phyloP scores from a whole-genome alignment of 768 basidiomycete genomes.

The Lyophyllum atratum region DNA sequence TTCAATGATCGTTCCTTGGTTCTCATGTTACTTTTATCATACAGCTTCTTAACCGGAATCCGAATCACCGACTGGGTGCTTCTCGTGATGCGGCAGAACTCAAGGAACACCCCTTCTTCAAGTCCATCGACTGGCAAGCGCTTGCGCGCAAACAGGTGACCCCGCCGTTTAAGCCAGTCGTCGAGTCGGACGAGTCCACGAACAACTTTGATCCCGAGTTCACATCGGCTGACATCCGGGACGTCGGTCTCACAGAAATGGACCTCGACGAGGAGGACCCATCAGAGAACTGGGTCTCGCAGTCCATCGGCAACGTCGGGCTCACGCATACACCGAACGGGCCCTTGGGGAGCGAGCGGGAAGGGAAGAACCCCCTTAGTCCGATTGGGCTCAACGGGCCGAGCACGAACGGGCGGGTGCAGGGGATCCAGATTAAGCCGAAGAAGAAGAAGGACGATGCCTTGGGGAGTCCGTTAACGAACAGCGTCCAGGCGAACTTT shows the following conservation, averaged over 20 bases:
- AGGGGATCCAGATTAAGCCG: constrained; percentile 56
- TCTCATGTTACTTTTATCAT: constrained; percentile 3
- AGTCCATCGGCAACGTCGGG: constrained; percentile 40
- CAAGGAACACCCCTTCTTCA: constrained; percentile 96
- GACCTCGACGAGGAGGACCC: constrained; percentile 65
- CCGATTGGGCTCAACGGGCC: constrained; percentile 21
- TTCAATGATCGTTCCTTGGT: constrained; percentile 17
- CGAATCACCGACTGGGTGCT: constrained; percentile 95
- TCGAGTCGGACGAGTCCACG: constrained; percentile 98
- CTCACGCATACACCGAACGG: constrained; percentile 70
- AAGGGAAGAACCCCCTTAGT: constrained; percentile 18
- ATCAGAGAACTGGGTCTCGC: constrained; percentile 67
- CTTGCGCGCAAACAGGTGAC: constrained; percentile 87
- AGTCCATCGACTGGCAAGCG: constrained; percentile 87
- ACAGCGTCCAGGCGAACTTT: constrained; percentile 95
- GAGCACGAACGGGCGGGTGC: constrained; percentile 18
- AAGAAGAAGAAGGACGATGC: constrained; percentile 47
- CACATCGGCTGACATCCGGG: constrained; percentile 86
- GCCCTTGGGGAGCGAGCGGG: constrained; percentile 66
- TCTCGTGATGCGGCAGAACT: constrained; percentile 89
- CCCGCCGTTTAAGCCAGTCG: constrained; percentile 96
- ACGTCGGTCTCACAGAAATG: constrained; percentile 60
- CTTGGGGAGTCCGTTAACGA: constrained; percentile 75
- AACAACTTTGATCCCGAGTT: constrained; percentile 99
- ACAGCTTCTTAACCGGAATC: constrained; percentile 96